Base-by-base conservation (phyloP, 305 asterid genomes). In the Fraxinus albicans region DNA sequence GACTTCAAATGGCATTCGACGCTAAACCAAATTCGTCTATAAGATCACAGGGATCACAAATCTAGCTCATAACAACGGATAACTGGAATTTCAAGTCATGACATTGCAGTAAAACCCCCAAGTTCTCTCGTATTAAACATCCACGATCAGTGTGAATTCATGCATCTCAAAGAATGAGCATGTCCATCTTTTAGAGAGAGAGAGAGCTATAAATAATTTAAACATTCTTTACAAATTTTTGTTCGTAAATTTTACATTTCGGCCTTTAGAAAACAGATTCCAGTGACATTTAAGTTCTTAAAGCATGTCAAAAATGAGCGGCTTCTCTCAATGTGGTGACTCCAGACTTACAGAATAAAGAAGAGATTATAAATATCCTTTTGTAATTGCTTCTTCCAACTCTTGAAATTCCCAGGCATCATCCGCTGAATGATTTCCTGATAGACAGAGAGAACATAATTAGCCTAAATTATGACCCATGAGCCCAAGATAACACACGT, bases 401-500 rank as follows among this genome's bases (percentile, higher is more conserved):
- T 95, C 98, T 81, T 81, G 88, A 87, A 93, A 95, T 78, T 95
- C 98, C 99, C 98, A 95, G 25, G 99, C 98, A 85, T 92, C 97
- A 73, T 93, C 96, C 1, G 99, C 98, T 27, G 88, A 86, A 83
- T 94, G 93, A 82, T 91, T 93, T 73, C 99, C 99, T 95, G 94
- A 31, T 67, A 85, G n/a, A 73, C 15, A 9, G 19, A 72, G 40
- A 65, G 34, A 69, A 65, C 73, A 81, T 25, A 38, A 50, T 73
- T 53, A 77, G 78, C 47, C 29, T 21, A 7, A 63, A 21, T 63
- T 23, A 63, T 21, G 31, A 63, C 27, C 33, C 72, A 8, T 23
- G 31, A 60, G 10, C 72, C 8, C 70, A 63, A 58, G 69, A 58
- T 58, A 58, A 53, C 72, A 19, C 72, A 60, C 9, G 31, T 60